Evolutionary conservation across 345 rosid species (phyloP).

Genomic region (Lagerstroemia speciosa): DNA sequence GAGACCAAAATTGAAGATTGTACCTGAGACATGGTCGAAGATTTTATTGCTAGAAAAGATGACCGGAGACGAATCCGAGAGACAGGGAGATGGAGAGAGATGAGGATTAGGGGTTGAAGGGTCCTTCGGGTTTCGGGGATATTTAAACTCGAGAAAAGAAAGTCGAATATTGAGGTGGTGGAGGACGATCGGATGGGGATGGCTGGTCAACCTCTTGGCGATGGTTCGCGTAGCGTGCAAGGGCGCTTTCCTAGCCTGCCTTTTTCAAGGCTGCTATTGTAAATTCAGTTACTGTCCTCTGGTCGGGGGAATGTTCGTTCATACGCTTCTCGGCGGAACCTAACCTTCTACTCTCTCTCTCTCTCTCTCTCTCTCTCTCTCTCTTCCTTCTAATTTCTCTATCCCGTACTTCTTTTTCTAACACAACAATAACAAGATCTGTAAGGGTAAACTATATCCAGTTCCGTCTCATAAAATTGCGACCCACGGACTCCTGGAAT

Average conservation of each 20-base stretch:
- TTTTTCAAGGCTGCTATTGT: background rate
- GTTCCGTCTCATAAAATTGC: too few relatives aligned
- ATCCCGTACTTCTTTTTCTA: too few relatives aligned
- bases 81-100: background rate
- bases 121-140: background rate
- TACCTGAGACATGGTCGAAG: constrained; percentile 1
- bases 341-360: too few relatives aligned
- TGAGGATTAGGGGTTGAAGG: background rate
- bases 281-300: background rate
- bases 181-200: background rate
- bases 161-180: background rate
- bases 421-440: too few relatives aligned
- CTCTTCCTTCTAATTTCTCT: too few relatives aligned
- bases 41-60: background rate
- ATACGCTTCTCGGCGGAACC: too few relatives aligned
- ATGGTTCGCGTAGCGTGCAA: background rate
- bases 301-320: too few relatives aligned
- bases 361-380: too few relatives aligned
- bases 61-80: background rate
- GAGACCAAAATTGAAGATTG: background rate
- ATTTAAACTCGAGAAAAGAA: background rate
- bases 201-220: background rate
- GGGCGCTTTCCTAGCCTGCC: background rate
- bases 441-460: too few relatives aligned
- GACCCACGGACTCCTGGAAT: too few relatives aligned